Conservation (phyloP, 805 yeast species). For the Candida nanaspora region DNA sequence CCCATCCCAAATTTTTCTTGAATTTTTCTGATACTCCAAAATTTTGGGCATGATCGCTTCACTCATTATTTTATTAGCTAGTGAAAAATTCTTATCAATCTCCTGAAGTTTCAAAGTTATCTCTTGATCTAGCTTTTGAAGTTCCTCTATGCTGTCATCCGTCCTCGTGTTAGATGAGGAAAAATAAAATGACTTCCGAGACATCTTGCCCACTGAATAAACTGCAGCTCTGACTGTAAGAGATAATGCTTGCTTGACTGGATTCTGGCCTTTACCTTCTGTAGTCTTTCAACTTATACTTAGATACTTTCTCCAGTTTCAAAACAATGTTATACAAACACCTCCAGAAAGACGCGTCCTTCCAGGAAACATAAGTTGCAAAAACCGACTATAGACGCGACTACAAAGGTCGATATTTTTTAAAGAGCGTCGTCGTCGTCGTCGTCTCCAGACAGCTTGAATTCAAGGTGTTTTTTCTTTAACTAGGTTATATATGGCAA, state of each 20-base stretch:
- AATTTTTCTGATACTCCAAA: conserved; percentile 48
- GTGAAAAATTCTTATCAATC: conserved; percentile 66
- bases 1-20: conserved; percentile 57
- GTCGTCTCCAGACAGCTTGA: too few relatives aligned
- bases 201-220: background rate
- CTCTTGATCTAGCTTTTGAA: conserved; percentile 72
- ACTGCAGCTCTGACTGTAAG: too few relatives aligned
- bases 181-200: conserved; percentile 22
- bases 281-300: too few relatives aligned
- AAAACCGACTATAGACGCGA: too few relatives aligned
- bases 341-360: too few relatives aligned
- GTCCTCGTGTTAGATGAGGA: conserved; percentile 13
- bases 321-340: too few relatives aligned
- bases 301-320: too few relatives aligned
- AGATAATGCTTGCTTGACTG: background rate
- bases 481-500: too few relatives aligned
- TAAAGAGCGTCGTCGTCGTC: too few relatives aligned
- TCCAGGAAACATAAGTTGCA: too few relatives aligned
- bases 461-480: too few relatives aligned
- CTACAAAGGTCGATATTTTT: too few relatives aligned
- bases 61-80: conserved; percentile 60
- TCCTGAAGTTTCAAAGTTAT: conserved; percentile 72
- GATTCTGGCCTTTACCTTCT: background rate
- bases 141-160: conserved; percentile 23
- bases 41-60: conserved; percentile 65